Base-by-base conservation (phyloP, 164 flowering plant species). In the Nymphaea thermarum region DNA sequence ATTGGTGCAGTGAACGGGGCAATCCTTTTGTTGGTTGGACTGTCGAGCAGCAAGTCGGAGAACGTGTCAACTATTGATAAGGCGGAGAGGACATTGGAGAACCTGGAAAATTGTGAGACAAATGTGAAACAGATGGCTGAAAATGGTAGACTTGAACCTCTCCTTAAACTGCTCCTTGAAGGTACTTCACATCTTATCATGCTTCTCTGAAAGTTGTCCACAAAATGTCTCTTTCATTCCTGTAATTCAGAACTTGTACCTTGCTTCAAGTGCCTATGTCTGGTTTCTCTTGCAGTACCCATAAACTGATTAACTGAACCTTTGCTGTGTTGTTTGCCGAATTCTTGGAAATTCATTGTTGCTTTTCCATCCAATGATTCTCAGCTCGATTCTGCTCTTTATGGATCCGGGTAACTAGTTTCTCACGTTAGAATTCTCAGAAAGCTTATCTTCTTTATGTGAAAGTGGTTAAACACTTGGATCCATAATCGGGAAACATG, bases 91-190 rank as follows among this genome's bases (percentile, higher is more conserved):
- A 90, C 96, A 47, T 82, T 94, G 65, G 90, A 84, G 71, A 94
- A 94, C 80, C 82, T 94, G 74, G 96, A 81, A 74, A 84, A 65
- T 67, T 84, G 81, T 70, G 98, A 91, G 79, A 87, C 78, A 72
- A 91, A 94, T 84, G 92, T 94, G 64, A 74, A 77, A 67, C 96
- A 91, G 80, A 91, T 94, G 99, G 99, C 99, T 77, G 96, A 85
- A 73, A 84, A 80, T 84, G 97, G 99, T 69, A 82, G 96, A 85
- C 71, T 94, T 73, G 88, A 85, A 72, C 99, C 99, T 68, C 96
- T 94, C 66, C 81, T 92, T 55, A 80, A 76, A 3, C 77, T 83
- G 45, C 75, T 94, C 2, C 96, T 91, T 70, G 89, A 90, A 90
- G 99, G 98, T 94, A 64, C 70, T 67, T 61, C 57, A 42, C 59